phyloP scores from a whole-genome alignment of 306 rosid genomes.

The Mimosa pudica region DNA sequence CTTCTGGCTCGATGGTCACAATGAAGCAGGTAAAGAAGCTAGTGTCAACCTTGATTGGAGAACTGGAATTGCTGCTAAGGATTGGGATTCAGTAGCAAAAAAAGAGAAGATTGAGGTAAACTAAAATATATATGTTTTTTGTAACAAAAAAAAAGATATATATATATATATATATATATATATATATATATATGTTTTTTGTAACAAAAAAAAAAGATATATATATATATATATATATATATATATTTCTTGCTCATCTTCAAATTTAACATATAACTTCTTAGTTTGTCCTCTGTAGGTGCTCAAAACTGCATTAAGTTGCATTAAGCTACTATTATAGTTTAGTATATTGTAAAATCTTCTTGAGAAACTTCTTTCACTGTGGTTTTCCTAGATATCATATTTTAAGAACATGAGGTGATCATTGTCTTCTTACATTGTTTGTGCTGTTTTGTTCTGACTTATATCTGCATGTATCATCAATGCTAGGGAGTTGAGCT shows the following conservation, averaged over 20 bases:
- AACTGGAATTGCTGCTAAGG: slow-evolving; percentile 94
- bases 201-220: not conserved
- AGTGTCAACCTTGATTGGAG: slow-evolving; percentile 91
- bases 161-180: too few species aligned
- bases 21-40: slow-evolving; percentile 42
- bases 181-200: not conserved
- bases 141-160: too few species aligned
- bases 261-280: slow-evolving; percentile 9
- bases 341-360: slow-evolving; percentile 4
- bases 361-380: slow-evolving; percentile 10
- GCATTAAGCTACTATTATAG: not conserved
- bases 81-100: slow-evolving; percentile 96
- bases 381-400: slow-evolving; percentile 17
- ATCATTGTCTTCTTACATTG: slow-evolving; percentile 2
- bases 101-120: slow-evolving; percentile 92
- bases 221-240: too few species aligned
- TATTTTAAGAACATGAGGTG: not conserved
- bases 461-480: slow-evolving; percentile 17
- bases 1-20: slow-evolving; percentile 63
- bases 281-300: slow-evolving; percentile 16
- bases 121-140: not conserved
- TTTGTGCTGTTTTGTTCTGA: slow-evolving; percentile 13
- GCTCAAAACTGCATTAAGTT: too few species aligned
- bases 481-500: slow-evolving; percentile 81
- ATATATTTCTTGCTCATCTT: slow-evolving; percentile 8